Percentiles rank a stretch among this genome's conserved stretches.
Conservation (phyloP, 2,329 filamentous ascomycete species). For the Botrytis fabae region DNA sequence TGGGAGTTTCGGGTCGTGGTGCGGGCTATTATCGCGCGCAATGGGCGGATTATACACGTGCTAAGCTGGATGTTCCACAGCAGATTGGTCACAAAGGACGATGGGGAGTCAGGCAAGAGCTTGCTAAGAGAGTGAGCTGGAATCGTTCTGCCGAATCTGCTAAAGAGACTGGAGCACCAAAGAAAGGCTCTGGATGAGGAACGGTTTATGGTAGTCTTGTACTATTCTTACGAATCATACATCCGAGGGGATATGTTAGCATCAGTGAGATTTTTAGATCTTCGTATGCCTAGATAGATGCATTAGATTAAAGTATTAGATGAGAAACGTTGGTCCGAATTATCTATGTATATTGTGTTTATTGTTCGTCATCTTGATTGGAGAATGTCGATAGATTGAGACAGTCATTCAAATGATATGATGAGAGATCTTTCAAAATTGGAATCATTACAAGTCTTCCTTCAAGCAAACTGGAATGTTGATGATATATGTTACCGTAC, state of each 20-base stretch:
- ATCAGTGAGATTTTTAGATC: neutral
- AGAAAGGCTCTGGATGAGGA: neutral
- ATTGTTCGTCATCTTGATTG: neutral
- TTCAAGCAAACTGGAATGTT: too few relatives aligned
- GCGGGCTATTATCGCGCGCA: neutral
- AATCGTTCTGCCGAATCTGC: neutral
- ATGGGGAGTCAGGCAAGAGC: neutral
- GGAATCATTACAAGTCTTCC: too few relatives aligned
- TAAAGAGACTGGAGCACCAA: neutral
- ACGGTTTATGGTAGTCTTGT: neutral
- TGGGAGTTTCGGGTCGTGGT: slow-evolving; percentile 5
- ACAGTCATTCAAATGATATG: too few relatives aligned
- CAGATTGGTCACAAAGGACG: neutral
- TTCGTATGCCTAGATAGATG: neutral
- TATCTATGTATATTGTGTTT: neutral
- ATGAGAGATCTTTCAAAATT: too few relatives aligned
- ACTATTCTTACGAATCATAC: neutral
- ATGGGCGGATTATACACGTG: neutral
- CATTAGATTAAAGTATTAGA: neutral
- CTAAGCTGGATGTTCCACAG: neutral
- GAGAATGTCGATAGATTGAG: too few relatives aligned
- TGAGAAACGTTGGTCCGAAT: neutral
- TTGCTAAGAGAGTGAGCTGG: slow-evolving; percentile 15
- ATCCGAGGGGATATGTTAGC: neutral
- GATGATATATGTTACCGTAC: too few relatives aligned